phyloP scores from a whole-genome alignment of 805 yeast genomes.

The Brettanomyces bruxellensis region DNA sequence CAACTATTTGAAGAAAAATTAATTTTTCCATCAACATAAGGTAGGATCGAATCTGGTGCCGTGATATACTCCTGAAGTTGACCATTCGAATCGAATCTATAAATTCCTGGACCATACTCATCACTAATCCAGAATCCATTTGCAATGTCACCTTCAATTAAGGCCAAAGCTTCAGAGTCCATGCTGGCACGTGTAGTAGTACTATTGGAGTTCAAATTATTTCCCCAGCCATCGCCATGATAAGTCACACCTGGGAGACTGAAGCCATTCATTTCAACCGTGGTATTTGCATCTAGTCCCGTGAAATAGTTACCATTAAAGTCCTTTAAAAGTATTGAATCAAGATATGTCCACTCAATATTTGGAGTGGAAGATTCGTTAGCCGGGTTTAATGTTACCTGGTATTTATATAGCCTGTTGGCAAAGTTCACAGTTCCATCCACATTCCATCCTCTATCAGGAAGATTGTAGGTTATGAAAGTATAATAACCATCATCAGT shows the following conservation, averaged over 20 bases:
- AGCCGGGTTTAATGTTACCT: conserved; percentile 12
- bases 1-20: conserved; percentile 21
- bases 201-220: conserved; percentile 8
- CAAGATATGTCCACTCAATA: conserved; percentile 20
- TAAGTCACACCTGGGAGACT: conserved; percentile 20
- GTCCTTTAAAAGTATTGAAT: conserved; percentile 23
- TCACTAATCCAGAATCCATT: conserved; percentile 27
- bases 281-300: conserved; percentile 24
- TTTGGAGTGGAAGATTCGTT: conserved; percentile 11
- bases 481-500: conserved; percentile 16
- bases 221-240: conserved; percentile 26
- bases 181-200: conserved; percentile 21
- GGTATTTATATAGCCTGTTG: conserved; percentile 19
- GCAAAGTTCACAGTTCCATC: conserved; percentile 22
- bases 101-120: conserved; percentile 26
- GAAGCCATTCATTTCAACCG: conserved; percentile 16
- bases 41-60: conserved; percentile 23
- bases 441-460: conserved; percentile 27
- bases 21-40: conserved; percentile 16
- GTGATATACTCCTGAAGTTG: conserved; percentile 16
- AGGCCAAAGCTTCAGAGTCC: conserved; percentile 22
- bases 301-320: conserved; percentile 20
- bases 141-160: conserved; percentile 20
- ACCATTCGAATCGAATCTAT: conserved; percentile 20
- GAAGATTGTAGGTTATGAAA: conserved; percentile 21